Base-by-base conservation (phyloP, 2,329 filamentous ascomycete species). In the Venturia pyrina region DNA sequence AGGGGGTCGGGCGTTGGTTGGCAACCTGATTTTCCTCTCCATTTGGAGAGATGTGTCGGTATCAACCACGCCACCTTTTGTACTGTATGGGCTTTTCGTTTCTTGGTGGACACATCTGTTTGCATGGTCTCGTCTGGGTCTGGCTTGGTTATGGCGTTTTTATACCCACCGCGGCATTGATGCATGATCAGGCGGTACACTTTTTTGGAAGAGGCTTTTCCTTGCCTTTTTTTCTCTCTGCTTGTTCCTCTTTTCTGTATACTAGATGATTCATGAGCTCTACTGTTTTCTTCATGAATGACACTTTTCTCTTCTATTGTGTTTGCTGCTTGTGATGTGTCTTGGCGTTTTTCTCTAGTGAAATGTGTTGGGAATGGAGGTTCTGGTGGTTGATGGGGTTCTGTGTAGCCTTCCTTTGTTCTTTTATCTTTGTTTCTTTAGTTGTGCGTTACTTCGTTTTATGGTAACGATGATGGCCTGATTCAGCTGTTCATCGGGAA, bases 21-120 rank as follows among this genome's bases (percentile, higher is more conserved):
- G 48, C 21, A 53, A 28, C 53, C 32, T 59, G 53, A 59, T 59
- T 59, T 59, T n/a, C 53, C 53, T 59, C 17, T 37, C 15, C 32
- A 37, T 4, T 11, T n/a, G 53, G 53, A 28, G 28, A 59, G 53
- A 59, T 59, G 53, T 59, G 53, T 59, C 53, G 53, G 53, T 59
- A 59, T 15, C 48, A 53, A 53, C 48, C 48, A 53, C 21, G 15
- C 28, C 48, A 53, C 48, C 15, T 28, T 5, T 15, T 15, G 10
- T 28, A 53, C 28, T 28, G 21, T 59, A 37, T 37, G 13, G 28
- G 32, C 19, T 34, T 34, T 37, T 57, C 7, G 37, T 40, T 40
- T 57, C 34, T 57, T 57, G 6, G n/a, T 57, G 3, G 24, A 17
- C 37, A 3, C 2, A 40, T n/a, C 17, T 37, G 28, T 34, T 37